Conservation (phyloP, 202 grass and related monocot genomes). For the Sporobolus alterniflorus region DNA sequence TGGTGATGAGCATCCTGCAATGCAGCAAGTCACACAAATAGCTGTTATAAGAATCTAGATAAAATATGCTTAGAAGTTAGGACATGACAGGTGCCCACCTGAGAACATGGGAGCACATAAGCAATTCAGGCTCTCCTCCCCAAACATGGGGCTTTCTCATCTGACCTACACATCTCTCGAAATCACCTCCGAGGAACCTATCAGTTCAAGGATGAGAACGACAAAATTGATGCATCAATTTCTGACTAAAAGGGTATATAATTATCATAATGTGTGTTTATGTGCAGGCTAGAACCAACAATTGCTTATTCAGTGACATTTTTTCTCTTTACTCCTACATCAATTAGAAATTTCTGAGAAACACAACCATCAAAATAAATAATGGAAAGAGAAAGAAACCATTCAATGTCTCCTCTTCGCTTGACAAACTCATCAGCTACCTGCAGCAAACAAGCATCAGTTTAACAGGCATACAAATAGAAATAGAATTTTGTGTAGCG, state of each 20-base stretch:
- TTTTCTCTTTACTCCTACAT: neutral
- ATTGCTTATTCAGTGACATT: neutral
- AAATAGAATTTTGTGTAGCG: neutral
- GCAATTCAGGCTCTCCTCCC: conserved; percentile 91
- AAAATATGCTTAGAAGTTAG: neutral
- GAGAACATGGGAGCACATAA: conserved; percentile 99
- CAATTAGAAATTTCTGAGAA: neutral
- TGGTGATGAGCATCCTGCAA: conserved; percentile 90
- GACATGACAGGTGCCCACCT: conserved; percentile 34
- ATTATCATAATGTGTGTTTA: too few species aligned
- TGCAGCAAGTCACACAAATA: conserved; percentile 14
- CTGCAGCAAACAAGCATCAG: conserved; percentile 38
- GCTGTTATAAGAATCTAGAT: neutral
- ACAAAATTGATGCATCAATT: neutral
- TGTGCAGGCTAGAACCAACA: neutral
- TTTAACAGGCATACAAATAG: conserved; percentile 1
- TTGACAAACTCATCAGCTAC: conserved; percentile 94
- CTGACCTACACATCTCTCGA: conserved; percentile 83
- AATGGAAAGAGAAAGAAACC: conserved; percentile 44
- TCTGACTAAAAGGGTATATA: neutral
- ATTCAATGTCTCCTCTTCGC: conserved; percentile 87
- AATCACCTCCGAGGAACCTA: conserved; percentile 95
- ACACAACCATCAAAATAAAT: neutral
- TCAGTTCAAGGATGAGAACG: neutral
- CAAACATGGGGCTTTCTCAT: conserved; percentile 93